Conservation (phyloP, 805 yeast genomes). For the Metschnikowia picachoensis region DNA sequence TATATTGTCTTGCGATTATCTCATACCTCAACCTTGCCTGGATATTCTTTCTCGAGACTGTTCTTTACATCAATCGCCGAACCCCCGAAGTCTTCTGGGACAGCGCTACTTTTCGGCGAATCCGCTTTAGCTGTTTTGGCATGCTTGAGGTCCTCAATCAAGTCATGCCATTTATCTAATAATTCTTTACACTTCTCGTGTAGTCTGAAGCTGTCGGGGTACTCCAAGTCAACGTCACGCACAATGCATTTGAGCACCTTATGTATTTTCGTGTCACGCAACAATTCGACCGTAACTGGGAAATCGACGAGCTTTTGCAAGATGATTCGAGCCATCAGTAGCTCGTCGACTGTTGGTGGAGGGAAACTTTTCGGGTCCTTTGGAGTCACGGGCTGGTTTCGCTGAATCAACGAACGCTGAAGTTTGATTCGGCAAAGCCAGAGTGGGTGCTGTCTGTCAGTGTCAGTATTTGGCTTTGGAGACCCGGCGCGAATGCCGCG, state of each 20-base stretch:
- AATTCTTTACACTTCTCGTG: constrained; percentile 43
- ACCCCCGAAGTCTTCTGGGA: constrained; percentile 14
- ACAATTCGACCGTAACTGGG: constrained; percentile 37
- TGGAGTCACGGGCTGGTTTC: constrained; percentile 40
- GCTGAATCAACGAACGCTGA: constrained; percentile 46
- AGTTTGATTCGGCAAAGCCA: constrained; percentile 47
- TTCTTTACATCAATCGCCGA: constrained; percentile 12
- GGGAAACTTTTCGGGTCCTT: constrained; percentile 30
- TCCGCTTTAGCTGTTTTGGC: constrained; percentile 22
- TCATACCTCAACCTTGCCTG: constrained; percentile 10
- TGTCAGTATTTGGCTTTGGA: constrained; percentile 15
- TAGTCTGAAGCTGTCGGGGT: constrained; percentile 42
- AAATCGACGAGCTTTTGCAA: constrained; percentile 41
- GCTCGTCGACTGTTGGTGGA: constrained; percentile 44
- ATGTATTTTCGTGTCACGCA: constrained; percentile 46
- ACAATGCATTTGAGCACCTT: constrained; percentile 49
- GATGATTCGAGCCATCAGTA: constrained; percentile 37
- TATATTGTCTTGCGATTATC: neutral
- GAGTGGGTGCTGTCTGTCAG: constrained; percentile 42
- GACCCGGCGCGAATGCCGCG: constrained; percentile 1
- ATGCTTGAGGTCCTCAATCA: constrained; percentile 33
- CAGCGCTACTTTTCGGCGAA: constrained; percentile 13
- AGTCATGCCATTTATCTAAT: constrained; percentile 38
- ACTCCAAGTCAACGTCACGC: constrained; percentile 36
- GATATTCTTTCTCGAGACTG: constrained; percentile 2